phyloP scores from a whole-genome alignment of 2,329 filamentous ascomycete genomes.

The Camillea tinctor region DNA sequence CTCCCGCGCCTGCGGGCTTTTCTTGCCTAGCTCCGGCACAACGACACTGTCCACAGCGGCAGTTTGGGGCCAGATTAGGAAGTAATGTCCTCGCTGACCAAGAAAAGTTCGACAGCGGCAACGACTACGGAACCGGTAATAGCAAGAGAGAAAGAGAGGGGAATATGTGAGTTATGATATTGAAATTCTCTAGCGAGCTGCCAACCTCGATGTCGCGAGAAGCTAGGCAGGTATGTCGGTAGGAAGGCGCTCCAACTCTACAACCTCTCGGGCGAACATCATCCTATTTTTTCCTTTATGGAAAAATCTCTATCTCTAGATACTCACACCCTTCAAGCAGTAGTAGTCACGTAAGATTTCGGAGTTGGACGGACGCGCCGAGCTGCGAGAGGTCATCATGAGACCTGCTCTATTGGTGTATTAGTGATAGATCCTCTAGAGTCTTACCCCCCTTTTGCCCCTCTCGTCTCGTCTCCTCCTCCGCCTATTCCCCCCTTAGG shows the following conservation, averaged over 20 bases:
- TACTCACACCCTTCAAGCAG: neutral
- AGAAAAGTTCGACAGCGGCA: neutral
- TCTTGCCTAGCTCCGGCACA: neutral
- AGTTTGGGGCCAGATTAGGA: neutral
- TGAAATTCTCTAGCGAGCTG: neutral
- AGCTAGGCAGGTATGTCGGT: neutral
- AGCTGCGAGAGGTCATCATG: neutral
- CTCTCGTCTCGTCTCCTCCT: neutral
- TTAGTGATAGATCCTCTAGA: neutral
- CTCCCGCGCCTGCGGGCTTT: neutral
- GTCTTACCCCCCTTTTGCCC: neutral
- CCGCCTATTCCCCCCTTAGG: neutral
- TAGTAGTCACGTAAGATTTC: neutral
- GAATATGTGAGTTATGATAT: neutral
- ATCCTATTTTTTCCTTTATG: neutral
- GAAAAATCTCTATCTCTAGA: neutral
- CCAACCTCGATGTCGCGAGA: neutral
- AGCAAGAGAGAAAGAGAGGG: neutral
- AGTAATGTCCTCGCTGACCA: neutral
- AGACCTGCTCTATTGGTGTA: neutral
- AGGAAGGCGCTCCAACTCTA: neutral
- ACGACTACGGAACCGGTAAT: neutral
- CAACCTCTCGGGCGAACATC: neutral
- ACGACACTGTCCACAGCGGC: neutral
- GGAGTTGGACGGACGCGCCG: too few relatives aligned